These are phyloP conservation scores for Phytopythium kandeliae DNA, from an alignment of 352 stramenopile species.

Conservation along the genomic window DNA sequence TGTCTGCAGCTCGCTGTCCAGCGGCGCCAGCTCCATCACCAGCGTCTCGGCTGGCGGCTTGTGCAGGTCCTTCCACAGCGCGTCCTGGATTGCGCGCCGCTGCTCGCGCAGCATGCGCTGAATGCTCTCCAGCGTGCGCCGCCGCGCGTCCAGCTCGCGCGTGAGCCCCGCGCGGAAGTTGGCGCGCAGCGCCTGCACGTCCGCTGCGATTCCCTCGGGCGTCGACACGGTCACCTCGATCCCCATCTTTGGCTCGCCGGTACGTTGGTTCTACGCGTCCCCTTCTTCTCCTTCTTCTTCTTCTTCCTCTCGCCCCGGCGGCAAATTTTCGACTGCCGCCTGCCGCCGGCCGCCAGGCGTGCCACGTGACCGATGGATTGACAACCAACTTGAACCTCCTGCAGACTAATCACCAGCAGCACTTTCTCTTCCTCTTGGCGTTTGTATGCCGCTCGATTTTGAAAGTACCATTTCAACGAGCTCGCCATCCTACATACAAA, in stretches of 20 bases:
- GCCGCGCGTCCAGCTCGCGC: constrained; percentile 32
- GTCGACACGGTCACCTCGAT: constrained; percentile 10
- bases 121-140: constrained; percentile 37
- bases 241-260: too few species aligned
- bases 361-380: too few species aligned
- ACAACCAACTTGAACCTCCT: too few species aligned
- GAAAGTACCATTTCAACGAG: too few species aligned
- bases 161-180: constrained; percentile 46
- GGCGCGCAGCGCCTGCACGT: constrained; percentile 43
- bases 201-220: constrained; percentile 25
- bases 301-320: too few species aligned
- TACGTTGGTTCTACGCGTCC: too few species aligned
- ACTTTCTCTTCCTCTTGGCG: too few species aligned
- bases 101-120: constrained; percentile 43
- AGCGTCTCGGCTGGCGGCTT: constrained; percentile 59
- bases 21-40: constrained; percentile 42
- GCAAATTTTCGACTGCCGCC: too few species aligned
- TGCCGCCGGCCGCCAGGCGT: too few species aligned
- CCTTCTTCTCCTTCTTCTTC: not conserved
- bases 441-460: too few species aligned
- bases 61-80: constrained; percentile 58
- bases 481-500: too few species aligned
- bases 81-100: constrained; percentile 33
- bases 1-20: constrained; percentile 59
- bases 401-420: too few species aligned